These are phyloP conservation scores for Fusarium domesticum DNA, from an alignment of 2,329 filamentous ascomycete genomes.

Conservation along the genomic window DNA sequence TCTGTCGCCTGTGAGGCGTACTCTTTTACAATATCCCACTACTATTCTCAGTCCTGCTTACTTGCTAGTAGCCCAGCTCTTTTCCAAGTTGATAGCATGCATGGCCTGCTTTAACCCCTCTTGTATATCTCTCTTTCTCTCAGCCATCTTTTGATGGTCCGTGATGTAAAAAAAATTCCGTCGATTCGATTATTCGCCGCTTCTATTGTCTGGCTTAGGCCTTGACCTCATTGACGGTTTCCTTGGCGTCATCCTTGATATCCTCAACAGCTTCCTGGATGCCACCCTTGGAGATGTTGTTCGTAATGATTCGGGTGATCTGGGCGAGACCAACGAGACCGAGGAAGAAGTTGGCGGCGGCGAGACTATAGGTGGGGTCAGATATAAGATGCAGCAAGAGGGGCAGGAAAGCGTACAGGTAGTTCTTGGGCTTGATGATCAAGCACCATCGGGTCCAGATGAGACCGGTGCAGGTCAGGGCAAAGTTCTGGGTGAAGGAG, in stretches of 20 bases:
- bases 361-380: slow-evolving; percentile 58
- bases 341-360: slow-evolving; percentile 97
- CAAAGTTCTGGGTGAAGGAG: slow-evolving; percentile 86
- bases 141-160: not conserved
- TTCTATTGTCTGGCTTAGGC: slow-evolving; percentile 11
- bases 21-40: no score
- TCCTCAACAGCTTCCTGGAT: slow-evolving; percentile 37
- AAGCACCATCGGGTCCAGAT: slow-evolving; percentile 99
- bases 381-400: not conserved
- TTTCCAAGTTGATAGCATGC: no score
- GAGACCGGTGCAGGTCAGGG: slow-evolving; percentile 82
- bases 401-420: slow-evolving; percentile 60
- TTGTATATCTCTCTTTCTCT: not conserved
- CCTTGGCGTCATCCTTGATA: slow-evolving; percentile 41
- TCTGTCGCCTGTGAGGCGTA: no score
- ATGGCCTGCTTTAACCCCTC: no score
- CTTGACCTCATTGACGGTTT: slow-evolving; percentile 28
- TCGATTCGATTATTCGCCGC: slow-evolving; percentile 2
- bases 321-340: slow-evolving; percentile 83
- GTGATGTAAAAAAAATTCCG: not conserved
- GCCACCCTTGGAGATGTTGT: slow-evolving; percentile 54
- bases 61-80: no score
- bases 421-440: slow-evolving; percentile 91
- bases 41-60: no score
- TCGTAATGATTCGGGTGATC: slow-evolving; percentile 70